Evolutionary conservation across 192 early-diverging fungal species (phyloP).

Genomic region (Linnemannia schmuckeri): DNA sequence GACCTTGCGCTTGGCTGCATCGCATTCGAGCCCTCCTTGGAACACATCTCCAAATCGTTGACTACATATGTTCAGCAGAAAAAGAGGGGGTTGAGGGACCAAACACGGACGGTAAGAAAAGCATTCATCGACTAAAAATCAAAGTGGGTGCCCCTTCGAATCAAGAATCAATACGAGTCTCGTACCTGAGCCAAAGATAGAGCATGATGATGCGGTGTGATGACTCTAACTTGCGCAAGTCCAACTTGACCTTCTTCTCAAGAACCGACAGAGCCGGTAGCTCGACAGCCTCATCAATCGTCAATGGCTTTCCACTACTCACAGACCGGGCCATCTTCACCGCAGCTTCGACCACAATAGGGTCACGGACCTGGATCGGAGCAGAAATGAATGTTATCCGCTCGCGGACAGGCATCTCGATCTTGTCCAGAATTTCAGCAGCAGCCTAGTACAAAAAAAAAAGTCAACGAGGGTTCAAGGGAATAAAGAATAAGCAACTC

Average conservation of each 20-base stretch:
- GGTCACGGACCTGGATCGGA: constrained; percentile 49
- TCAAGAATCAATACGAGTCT: not conserved
- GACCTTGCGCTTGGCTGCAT: constrained; percentile 29
- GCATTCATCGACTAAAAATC: not conserved
- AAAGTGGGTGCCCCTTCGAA: not conserved
- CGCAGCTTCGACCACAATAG: constrained; percentile 19
- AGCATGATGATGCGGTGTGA: constrained; percentile 82
- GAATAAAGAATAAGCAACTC: constrained; percentile 4
- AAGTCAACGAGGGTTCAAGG: not conserved
- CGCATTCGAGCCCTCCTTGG: constrained; percentile 31
- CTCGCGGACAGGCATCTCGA: constrained; percentile 34
- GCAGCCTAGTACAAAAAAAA: constrained; percentile 11
- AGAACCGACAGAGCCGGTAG: constrained; percentile 51
- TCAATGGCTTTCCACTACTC: constrained; percentile 42
- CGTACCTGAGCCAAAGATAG: constrained; percentile 90
- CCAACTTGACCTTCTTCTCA: constrained; percentile 13
- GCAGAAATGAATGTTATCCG: constrained; percentile 51
- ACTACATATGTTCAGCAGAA: constrained; percentile 6
- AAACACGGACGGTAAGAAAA: not conserved
- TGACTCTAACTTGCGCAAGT: constrained; percentile 72
- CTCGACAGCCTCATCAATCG: constrained; percentile 63
- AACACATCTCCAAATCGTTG: constrained; percentile 40
- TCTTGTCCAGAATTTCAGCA: constrained; percentile 34
- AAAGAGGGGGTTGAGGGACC: not conserved
- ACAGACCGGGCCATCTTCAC: constrained; percentile 32